A percentile compares a stretch with the other conserved stretches of the same genome.
Conservation (phyloP, 129 eudicot species). For the Helianthus tuberosus region DNA sequence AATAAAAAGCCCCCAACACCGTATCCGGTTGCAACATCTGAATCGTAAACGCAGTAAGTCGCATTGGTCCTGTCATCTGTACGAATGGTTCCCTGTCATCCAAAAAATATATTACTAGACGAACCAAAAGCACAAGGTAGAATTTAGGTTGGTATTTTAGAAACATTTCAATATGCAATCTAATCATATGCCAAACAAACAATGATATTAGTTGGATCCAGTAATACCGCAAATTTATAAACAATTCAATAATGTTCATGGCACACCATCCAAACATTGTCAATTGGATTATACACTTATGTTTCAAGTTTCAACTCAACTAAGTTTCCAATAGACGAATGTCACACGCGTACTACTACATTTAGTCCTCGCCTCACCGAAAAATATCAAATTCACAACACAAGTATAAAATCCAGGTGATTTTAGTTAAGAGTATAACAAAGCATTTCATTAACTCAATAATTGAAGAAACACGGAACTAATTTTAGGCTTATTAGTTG, state of each 20-base stretch:
- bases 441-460: too few relatives aligned
- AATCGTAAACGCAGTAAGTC: constrained; percentile 80
- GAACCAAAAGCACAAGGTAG: constrained; percentile 1
- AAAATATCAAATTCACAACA: neutral
- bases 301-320: neutral
- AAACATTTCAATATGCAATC: neutral
- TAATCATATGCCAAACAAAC: constrained; percentile 7
- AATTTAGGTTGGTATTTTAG: neutral
- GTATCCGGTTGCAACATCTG: constrained; percentile 96
- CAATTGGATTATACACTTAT: too few relatives aligned
- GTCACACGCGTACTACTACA: too few relatives aligned
- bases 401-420: neutral
- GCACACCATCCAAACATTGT: too few relatives aligned
- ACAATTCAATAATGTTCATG: neutral
- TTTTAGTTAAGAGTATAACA: too few relatives aligned
- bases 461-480: too few relatives aligned
- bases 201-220: constrained; percentile 3
- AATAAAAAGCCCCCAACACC: constrained; percentile 89
- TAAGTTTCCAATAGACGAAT: neutral
- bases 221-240: neutral
- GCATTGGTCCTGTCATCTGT: constrained; percentile 57
- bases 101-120: neutral
- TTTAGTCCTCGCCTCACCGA: neutral
- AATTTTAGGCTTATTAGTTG: too few relatives aligned
- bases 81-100: constrained; percentile 60